These are phyloP conservation scores for Huiozyma sinensis DNA, from an alignment of 805 yeast genomes.

Conservation along the genomic window DNA sequence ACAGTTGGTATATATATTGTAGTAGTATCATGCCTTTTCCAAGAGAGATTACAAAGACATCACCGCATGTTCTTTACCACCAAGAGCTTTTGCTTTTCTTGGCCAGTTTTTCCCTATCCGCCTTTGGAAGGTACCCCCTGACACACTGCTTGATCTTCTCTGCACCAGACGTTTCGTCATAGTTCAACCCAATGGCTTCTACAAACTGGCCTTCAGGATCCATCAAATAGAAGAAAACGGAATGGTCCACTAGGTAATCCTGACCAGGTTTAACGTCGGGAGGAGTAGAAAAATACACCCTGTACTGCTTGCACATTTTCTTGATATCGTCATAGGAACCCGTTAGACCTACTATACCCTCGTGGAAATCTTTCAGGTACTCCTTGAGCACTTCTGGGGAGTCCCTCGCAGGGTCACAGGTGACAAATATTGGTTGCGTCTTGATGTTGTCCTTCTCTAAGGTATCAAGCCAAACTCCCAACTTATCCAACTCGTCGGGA, in stretches of 20 bases:
- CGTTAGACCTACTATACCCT: conserved; percentile 79
- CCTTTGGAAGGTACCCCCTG: conserved; percentile 55
- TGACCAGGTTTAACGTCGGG: conserved; percentile 89
- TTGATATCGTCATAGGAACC: conserved; percentile 84
- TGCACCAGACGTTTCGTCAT: conserved; percentile 67
- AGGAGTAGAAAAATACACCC: conserved; percentile 97
- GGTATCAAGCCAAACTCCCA: conserved; percentile 55
- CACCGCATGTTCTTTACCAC: not conserved
- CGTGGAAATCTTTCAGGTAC: conserved; percentile 83
- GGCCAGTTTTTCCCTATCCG: not conserved
- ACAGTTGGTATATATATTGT: no score
- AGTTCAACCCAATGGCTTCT: conserved; percentile 89
- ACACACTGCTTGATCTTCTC: conserved; percentile 67
- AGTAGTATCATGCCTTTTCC: no score
- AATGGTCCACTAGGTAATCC: conserved; percentile 93
- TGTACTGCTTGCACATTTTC: conserved; percentile 72
- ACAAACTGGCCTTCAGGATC: conserved; percentile 96
- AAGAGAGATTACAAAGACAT: not conserved
- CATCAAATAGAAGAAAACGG: conserved; percentile 93
- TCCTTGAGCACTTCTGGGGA: conserved; percentile 73
- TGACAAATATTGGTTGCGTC: conserved; percentile 80
- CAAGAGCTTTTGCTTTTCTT: not conserved
- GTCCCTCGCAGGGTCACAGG: conserved; percentile 96
- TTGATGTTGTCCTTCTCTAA: conserved; percentile 49
- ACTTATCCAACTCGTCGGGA: conserved; percentile 92